phyloP scores from a whole-genome alignment of 1,284 basidiomycete genomes.

The Ustilago xerochloae region DNA sequence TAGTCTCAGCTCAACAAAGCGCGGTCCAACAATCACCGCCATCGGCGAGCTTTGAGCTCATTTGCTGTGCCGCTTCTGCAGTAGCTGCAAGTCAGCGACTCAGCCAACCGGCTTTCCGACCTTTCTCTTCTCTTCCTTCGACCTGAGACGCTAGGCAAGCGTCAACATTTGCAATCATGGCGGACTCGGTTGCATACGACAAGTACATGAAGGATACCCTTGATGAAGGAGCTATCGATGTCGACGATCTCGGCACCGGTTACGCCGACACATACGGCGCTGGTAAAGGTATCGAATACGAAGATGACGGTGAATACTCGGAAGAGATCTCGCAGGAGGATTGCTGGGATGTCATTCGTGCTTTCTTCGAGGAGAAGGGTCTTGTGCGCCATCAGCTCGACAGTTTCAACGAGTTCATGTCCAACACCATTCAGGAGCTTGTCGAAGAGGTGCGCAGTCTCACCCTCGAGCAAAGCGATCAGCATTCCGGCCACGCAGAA shows the following conservation, averaged over 20 bases:
- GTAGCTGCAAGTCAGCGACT: neutral
- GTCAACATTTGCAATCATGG: conserved; percentile 33
- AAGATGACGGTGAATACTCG: conserved; percentile 53
- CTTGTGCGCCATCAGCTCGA: conserved; percentile 97
- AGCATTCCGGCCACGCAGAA: conserved; percentile 78
- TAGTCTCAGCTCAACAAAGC: conserved; percentile 2
- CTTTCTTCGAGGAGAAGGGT: conserved; percentile 97
- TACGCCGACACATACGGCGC: conserved; percentile 33
- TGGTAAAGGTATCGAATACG: conserved; percentile 34
- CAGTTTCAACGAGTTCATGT: conserved; percentile 98
- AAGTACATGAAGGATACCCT: conserved; percentile 56
- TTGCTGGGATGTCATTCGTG: conserved; percentile 76
- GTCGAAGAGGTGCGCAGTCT: conserved; percentile 95
- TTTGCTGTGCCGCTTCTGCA: neutral
- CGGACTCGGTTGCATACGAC: conserved; percentile 53
- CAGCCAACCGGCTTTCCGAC: neutral
- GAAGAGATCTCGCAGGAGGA: conserved; percentile 67
- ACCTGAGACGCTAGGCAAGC: conserved; percentile 20
- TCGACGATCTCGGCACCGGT: conserved; percentile 35
- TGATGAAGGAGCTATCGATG: conserved; percentile 42
- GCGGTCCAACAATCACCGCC: neutral
- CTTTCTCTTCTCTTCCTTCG: conserved; percentile 6
- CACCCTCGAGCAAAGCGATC: conserved; percentile 93
- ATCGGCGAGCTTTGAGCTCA: neutral
- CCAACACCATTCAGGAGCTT: conserved; percentile 99